Percentiles rank a stretch among this genome's conserved stretches.
Evolutionary conservation across 345 rosid species (phyloP).

Genomic region (Syzygium oleosum): DNA sequence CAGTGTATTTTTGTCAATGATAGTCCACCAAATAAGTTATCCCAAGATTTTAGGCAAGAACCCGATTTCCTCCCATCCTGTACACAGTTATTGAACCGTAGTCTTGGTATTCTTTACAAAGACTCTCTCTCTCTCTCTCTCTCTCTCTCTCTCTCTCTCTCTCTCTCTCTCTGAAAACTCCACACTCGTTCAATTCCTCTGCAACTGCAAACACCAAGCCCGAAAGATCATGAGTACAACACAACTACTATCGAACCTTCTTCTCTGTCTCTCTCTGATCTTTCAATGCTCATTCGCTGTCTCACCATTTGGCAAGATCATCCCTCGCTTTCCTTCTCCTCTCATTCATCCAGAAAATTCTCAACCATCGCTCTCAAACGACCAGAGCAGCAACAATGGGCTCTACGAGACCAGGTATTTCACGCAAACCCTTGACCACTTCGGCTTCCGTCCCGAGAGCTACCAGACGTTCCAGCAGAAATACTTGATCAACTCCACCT

Average conservation of each 20-base stretch:
- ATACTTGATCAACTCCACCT: constrained; percentile 46
- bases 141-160: not conserved
- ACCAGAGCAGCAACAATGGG: not conserved
- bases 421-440: constrained; percentile 60
- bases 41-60: not conserved
- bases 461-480: constrained; percentile 53
- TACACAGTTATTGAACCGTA: not conserved
- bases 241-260: not conserved
- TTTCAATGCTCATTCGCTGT: not conserved
- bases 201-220: not conserved
- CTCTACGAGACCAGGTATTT: constrained; percentile 27
- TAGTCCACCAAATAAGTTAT: not conserved
- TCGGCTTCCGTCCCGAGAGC: constrained; percentile 38
- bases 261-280: not conserved
- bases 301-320: not conserved
- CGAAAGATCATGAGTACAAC: not conserved
- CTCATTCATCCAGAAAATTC: not conserved
- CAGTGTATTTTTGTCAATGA: not conserved
- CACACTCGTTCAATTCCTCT: not conserved
- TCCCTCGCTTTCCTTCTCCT: not conserved
- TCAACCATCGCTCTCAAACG: not conserved
- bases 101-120: not conserved
- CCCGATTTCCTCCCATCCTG: not conserved
- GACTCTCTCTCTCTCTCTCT: not conserved
- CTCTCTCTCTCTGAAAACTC: not conserved